Evolutionary conservation across 441 rosid species (phyloP).

Genomic region (Daphne laureola): DNA sequence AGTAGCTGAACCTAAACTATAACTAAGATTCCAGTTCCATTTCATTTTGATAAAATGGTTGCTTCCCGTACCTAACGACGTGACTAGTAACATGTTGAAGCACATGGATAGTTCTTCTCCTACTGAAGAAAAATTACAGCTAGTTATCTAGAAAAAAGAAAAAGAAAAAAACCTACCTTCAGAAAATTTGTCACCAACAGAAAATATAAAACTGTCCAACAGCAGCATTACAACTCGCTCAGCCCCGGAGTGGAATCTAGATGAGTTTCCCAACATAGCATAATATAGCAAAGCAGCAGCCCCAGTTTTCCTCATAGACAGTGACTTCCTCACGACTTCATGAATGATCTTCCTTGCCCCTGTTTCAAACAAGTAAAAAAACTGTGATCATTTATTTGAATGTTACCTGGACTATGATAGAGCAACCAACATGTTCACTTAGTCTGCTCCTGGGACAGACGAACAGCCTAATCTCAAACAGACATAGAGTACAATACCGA

Average conservation of each 20-base stretch:
- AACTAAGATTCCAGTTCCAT: too few relatives aligned
- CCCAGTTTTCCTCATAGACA: slow-evolving; percentile 43
- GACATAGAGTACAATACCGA: too few relatives aligned
- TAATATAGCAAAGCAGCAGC: slow-evolving; percentile 59
- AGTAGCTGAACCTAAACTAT: too few relatives aligned
- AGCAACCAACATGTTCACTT: too few relatives aligned
- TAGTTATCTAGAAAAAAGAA: slow-evolving; percentile 3
- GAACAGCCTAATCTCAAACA: too few relatives aligned
- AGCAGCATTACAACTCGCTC: slow-evolving; percentile 40
- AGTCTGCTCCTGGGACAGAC: too few relatives aligned
- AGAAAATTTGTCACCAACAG: slow-evolving; percentile 40
- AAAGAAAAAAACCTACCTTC: slow-evolving; percentile 45
- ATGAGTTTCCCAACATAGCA: slow-evolving; percentile 57
- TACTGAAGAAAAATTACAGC: neutral
- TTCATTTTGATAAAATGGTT: too few relatives aligned
- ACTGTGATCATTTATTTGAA: neutral
- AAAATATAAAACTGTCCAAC: slow-evolving; percentile 40
- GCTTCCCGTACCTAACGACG: too few relatives aligned
- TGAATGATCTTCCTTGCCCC: slow-evolving; percentile 62
- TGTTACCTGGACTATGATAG: too few relatives aligned
- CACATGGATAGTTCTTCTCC: slow-evolving; percentile 3
- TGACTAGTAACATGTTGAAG: neutral
- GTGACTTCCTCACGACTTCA: slow-evolving; percentile 60
- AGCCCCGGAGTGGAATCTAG: slow-evolving; percentile 72
- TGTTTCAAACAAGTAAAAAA: slow-evolving; percentile 26